Evolutionary conservation across 345 rosid species (phyloP).

Genomic region (Murraya paniculata): DNA sequence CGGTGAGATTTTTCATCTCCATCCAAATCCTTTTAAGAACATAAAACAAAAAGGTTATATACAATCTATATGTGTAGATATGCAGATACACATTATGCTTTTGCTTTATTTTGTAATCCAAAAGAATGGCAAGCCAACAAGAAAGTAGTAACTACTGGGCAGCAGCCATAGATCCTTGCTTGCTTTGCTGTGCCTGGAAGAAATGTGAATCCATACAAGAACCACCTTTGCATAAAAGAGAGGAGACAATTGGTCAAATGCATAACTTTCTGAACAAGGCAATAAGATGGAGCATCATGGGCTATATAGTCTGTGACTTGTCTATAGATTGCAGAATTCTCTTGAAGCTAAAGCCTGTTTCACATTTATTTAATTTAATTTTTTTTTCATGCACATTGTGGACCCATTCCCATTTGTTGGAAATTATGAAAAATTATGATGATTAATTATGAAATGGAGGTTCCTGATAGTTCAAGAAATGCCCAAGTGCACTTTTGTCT

Average conservation of each 20-base stretch:
- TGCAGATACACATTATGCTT: too few relatives aligned
- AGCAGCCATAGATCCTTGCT: neutral
- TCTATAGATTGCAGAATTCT: neutral
- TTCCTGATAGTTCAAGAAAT: slow-evolving; percentile 27
- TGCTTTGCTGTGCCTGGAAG: neutral
- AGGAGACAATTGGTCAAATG: slow-evolving; percentile 7
- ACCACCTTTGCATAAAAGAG: neutral
- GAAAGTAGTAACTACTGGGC: neutral
- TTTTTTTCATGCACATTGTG: neutral
- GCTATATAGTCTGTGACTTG: neutral
- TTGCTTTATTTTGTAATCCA: neutral
- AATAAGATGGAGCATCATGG: slow-evolving; percentile 22
- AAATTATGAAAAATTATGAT: neutral
- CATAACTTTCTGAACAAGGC: slow-evolving; percentile 32
- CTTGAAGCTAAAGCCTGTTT: slow-evolving; percentile 43
- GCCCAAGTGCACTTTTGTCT: neutral
- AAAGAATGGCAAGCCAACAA: neutral
- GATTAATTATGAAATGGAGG: neutral
- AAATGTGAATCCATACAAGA: neutral
- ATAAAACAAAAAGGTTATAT: too few relatives aligned
- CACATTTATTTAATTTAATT: too few relatives aligned
- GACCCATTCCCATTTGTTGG: neutral
- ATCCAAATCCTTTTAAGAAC: too few relatives aligned
- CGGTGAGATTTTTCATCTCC: too few relatives aligned
- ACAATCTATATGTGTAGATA: too few relatives aligned